phyloP scores from a whole-genome alignment of 768 basidiomycete species.

The Pleurotus sapidus region DNA sequence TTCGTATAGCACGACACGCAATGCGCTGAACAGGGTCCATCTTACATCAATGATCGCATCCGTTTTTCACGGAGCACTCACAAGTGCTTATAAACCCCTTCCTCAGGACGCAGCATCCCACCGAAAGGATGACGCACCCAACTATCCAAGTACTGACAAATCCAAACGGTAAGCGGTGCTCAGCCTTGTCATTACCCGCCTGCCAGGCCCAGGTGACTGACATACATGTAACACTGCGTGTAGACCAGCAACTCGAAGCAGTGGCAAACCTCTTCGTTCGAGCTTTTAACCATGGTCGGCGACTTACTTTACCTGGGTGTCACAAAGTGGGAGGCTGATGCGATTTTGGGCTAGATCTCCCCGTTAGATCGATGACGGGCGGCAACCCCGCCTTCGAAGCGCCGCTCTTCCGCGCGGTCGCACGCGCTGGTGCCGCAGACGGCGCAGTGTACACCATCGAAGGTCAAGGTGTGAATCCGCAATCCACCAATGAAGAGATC shows the following conservation, averaged over 20 bases:
- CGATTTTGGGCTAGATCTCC: neutral
- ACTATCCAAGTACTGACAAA: no score
- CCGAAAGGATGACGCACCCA: no score
- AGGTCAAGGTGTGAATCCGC: neutral
- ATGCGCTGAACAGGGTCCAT: no score
- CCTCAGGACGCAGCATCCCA: no score
- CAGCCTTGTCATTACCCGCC: no score
- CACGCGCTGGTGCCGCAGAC: neutral
- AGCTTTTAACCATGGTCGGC: neutral
- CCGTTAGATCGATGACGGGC: neutral
- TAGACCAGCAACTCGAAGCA: neutral
- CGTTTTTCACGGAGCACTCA: no score
- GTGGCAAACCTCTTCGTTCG: slow-evolving; percentile 3
- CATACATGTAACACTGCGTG: no score
- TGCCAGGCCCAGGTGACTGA: no score
- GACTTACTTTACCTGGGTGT: neutral
- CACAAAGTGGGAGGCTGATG: neutral
- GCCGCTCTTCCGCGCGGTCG: neutral
- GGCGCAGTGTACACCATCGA: neutral
- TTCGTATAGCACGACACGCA: no score
- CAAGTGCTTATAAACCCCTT: no score
- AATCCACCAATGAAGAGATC: neutral
- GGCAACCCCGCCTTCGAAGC: neutral
- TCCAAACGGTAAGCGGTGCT: no score
- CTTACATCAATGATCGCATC: no score